These are phyloP conservation scores for Tolypocladium nubicola DNA, from an alignment of 2,329 filamentous ascomycete species.

Conservation along the genomic window DNA sequence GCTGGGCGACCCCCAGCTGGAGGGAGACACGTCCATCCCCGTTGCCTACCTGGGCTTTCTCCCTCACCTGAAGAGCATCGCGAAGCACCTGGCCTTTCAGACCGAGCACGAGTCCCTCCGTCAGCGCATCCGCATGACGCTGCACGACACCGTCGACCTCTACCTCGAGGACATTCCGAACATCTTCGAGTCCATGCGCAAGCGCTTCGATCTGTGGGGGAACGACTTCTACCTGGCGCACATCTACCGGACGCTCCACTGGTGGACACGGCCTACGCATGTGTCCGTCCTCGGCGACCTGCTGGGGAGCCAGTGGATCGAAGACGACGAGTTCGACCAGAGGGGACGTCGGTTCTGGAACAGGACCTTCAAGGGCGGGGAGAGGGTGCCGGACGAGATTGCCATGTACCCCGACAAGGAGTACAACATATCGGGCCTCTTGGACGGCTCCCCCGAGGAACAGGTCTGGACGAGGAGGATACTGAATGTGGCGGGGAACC, in stretches of 20 bases:
- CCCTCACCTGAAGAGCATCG: conserved; percentile 39
- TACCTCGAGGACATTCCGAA: conserved; percentile 58
- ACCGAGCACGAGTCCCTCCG: conserved; percentile 34
- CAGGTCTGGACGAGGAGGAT: conserved; percentile 61
- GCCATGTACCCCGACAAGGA: conserved; percentile 36
- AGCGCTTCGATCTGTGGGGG: conserved; percentile 77
- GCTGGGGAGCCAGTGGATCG: conserved; percentile 91
- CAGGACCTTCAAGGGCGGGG: conserved; percentile 60
- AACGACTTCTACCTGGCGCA: conserved; percentile 95
- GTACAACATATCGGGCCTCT: conserved; percentile 38
- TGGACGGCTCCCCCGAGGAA: conserved; percentile 32
- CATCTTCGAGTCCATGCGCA: conserved; percentile 57
- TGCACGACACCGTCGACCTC: conserved; percentile 52
- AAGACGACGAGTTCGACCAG: conserved; percentile 68
- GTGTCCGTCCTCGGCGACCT: conserved; percentile 83
- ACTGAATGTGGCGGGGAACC: conserved; percentile 89
- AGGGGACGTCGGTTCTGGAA: conserved; percentile 71
- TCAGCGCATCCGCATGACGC: conserved; percentile 38
- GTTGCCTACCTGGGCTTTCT: conserved; percentile 41
- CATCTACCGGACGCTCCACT: conserved; percentile 73
- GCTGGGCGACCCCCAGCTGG: conserved; percentile 85
- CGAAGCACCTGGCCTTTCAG: conserved; percentile 36
- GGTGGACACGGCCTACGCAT: conserved; percentile 81
- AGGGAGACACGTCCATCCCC: conserved; percentile 80
- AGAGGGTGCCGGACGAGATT: conserved; percentile 49